Evolutionary conservation across 169 alveolate genomes (phyloP).

Genomic region (Plasmodium sp.): DNA sequence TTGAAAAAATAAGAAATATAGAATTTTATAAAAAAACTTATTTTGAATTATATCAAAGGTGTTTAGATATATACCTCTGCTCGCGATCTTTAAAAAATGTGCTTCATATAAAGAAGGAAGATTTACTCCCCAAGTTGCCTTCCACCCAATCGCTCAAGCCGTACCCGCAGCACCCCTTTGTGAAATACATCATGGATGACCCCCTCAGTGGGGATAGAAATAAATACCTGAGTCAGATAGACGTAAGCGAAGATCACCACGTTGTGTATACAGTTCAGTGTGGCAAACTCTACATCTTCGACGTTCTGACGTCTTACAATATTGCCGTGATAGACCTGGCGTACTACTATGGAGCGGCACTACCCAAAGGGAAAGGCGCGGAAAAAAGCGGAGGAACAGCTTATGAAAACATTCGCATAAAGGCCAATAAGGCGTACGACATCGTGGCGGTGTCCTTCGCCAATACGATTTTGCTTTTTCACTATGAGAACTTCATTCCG

Average conservation of each 20-base stretch:
- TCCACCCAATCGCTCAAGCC: slow-evolving; percentile 49
- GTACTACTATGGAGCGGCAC: background rate
- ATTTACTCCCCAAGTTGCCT: slow-evolving; percentile 62
- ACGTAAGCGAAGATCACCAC: slow-evolving; percentile 46
- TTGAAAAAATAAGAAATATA: slow-evolving; percentile 38
- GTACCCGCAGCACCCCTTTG: slow-evolving; percentile 46
- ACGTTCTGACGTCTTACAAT: slow-evolving; percentile 59
- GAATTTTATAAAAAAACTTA: slow-evolving; percentile 59
- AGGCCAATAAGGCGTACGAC: slow-evolving; percentile 50
- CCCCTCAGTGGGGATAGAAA: background rate
- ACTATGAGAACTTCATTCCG: slow-evolving; percentile 52
- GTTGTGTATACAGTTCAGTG: slow-evolving; percentile 13
- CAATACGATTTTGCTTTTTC: slow-evolving; percentile 9
- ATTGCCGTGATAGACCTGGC: slow-evolving; percentile 35
- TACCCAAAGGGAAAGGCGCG: background rate
- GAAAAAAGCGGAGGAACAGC: background rate
- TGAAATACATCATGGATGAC: slow-evolving; percentile 26
- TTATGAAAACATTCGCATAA: slow-evolving; percentile 25
- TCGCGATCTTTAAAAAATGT: slow-evolving; percentile 61
- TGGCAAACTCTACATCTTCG: slow-evolving; percentile 34
- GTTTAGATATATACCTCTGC: slow-evolving; percentile 63
- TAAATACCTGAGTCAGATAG: background rate
- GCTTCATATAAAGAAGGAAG: slow-evolving; percentile 65
- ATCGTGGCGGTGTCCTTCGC: slow-evolving; percentile 39
- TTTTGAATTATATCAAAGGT: slow-evolving; percentile 71